Conservation (phyloP, 176 grass and related monocot genomes). For the Puccinellia tenuiflora region DNA sequence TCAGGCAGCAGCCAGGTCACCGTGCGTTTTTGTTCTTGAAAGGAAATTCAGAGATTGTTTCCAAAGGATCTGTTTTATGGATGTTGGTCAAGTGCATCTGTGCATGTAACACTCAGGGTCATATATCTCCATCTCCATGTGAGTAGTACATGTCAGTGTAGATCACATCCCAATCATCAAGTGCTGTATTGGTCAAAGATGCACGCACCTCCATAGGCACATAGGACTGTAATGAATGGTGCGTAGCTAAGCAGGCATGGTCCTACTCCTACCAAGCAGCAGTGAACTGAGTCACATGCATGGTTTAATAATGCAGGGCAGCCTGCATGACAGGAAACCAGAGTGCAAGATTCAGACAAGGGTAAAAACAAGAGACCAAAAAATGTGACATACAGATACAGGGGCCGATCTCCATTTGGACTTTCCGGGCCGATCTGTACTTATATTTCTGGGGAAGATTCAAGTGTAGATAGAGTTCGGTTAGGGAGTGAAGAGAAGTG, state of each 20-base stretch:
- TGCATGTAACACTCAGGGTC: neutral
- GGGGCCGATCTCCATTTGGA: too few species aligned
- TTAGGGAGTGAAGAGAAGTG: too few species aligned
- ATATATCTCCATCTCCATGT: neutral
- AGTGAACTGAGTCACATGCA: neutral
- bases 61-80: neutral
- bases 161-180: neutral
- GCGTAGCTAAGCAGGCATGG: neutral
- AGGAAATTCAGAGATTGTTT: neutral
- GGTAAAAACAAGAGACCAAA: neutral
- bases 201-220: neutral
- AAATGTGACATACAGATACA: neutral
- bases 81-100: neutral
- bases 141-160: neutral
- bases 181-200: neutral
- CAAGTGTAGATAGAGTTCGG: too few species aligned
- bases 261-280: conserved; percentile 1
- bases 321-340: conserved; percentile 2
- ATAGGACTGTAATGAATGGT: neutral
- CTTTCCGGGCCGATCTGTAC: too few species aligned
- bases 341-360: neutral
- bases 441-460: too few species aligned
- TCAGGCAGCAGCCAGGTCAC: neutral
- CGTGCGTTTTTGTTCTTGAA: neutral
- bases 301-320: conserved; percentile 8